phyloP scores from a whole-genome alignment of 2,329 filamentous ascomycete genomes.

The Pestalotiopsis sp. region DNA sequence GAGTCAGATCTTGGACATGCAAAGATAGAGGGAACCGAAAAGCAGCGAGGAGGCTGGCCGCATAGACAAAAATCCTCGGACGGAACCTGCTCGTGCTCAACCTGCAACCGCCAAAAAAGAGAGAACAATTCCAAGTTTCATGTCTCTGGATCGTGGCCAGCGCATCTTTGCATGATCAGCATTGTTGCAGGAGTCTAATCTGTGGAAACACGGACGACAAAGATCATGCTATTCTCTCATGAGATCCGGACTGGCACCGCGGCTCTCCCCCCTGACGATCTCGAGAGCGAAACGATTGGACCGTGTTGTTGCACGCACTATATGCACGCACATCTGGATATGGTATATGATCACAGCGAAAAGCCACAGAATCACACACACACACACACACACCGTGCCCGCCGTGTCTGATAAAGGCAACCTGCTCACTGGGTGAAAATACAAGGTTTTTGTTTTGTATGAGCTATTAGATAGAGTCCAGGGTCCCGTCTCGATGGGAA shows the following conservation, averaged over 20 bases:
- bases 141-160: not conserved
- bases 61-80: not conserved
- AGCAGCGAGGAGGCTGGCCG: not conserved
- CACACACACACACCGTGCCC: not conserved
- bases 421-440: not conserved
- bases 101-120: not conserved
- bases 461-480: not conserved
- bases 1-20: not conserved
- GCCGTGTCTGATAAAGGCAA: not conserved
- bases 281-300: not conserved
- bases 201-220: not conserved
- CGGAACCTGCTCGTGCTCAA: not conserved
- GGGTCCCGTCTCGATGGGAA: not conserved
- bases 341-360: not conserved
- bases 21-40: not conserved
- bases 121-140: not conserved
- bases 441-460: not conserved
- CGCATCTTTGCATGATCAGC: not conserved
- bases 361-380: not conserved
- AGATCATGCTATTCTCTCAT: not conserved
- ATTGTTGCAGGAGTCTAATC: not conserved
- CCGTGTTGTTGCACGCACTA: not conserved
- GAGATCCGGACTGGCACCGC: not conserved
- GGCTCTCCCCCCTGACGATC: not conserved
- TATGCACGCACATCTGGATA: not conserved